These are phyloP conservation scores for Aspergillus arachidicola DNA, from an alignment of 2,329 filamentous ascomycete genomes.

Conservation along the genomic window DNA sequence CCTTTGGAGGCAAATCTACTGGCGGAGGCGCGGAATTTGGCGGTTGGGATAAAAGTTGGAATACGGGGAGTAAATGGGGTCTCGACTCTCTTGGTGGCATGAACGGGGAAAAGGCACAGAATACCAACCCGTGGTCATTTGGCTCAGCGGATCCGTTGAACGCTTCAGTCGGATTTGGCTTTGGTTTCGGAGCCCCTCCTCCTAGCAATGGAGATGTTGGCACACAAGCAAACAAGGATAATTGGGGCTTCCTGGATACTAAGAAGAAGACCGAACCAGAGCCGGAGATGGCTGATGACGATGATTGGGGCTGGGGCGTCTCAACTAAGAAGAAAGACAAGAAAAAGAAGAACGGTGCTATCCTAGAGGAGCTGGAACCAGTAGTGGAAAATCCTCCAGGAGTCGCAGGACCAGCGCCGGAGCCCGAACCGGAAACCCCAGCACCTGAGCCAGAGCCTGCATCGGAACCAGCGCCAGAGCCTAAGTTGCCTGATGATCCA, in stretches of 20 bases:
- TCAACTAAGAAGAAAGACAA: slow-evolving; percentile 35
- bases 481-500: slow-evolving; percentile 23
- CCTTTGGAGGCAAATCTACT: slow-evolving; percentile 44
- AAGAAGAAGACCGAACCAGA: slow-evolving; percentile 42
- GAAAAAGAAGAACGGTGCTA: slow-evolving; percentile 32
- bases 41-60: slow-evolving; percentile 64
- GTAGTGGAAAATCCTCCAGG: slow-evolving; percentile 18
- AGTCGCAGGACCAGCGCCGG: slow-evolving; percentile 21
- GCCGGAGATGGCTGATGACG: slow-evolving; percentile 25
- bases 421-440: slow-evolving; percentile 26
- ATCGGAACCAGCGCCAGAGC: slow-evolving; percentile 14
- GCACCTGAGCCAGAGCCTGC: slow-evolving; percentile 29
- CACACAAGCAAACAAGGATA: slow-evolving; percentile 44
- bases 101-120: slow-evolving; percentile 33
- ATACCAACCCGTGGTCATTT: slow-evolving; percentile 46
- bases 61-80: slow-evolving; percentile 52
- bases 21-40: slow-evolving; percentile 51
- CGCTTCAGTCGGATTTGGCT: slow-evolving; percentile 43
- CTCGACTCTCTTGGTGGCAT: slow-evolving; percentile 42
- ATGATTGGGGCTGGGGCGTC: slow-evolving; percentile 33
- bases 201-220: slow-evolving; percentile 32
- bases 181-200: slow-evolving; percentile 39
- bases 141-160: slow-evolving; percentile 40
- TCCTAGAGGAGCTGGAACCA: slow-evolving; percentile 22
- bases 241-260: slow-evolving; percentile 39